Evolutionary conservation across 192 early-diverging fungal species (phyloP), one percentile per base, ranked within the genome.

Genomic region (Rhizoclosmatium sp.): DNA sequence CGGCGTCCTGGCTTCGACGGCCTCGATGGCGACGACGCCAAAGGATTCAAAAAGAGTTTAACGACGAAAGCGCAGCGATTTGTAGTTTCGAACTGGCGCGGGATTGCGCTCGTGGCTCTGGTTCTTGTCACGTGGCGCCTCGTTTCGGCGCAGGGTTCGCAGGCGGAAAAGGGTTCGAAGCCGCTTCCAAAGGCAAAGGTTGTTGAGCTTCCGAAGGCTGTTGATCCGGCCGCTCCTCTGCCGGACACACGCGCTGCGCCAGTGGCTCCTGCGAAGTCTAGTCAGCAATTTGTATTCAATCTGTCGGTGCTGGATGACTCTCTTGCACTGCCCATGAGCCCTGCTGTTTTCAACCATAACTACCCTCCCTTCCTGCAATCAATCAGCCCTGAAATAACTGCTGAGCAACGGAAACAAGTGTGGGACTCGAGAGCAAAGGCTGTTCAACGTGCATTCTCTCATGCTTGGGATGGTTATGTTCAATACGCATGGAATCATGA

Each of bases 401-500:
- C 12, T 16, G 72, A 16, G 4, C 5, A 62, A 10, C 56, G 72
- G 44, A 75, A 62, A 75, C 3, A 41, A 5, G 59, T 78, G n/a
- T 79, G 82, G 82, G 67, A 71, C 23, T 21, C 54, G 4, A 59
- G 75, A 69, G 75, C 46, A 10, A 70, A 82, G 46, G 78, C 73
- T 12, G 93, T 96, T 12, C 86, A 85, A 23, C 83, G 78, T 1
- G 93, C 95, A 2, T 93, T 95, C 65, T 87, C 90, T 47, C 82
- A 93, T 68, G 87, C 93, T n/a, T 96, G 94, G 95, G 82, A 87
- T 9, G 93, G 92, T 0, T 98, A 98, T 66, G 75, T 82, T n/a
- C 81, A 44, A 3, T 66, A 79, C 75, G 93, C 93, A 0, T 96
- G 93, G 85, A 94, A 94, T n/a, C 82, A 78, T 45, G 97, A 98